phyloP scores from a whole-genome alignment of 2,329 filamentous ascomycete genomes.

The Helotiales sp. region DNA sequence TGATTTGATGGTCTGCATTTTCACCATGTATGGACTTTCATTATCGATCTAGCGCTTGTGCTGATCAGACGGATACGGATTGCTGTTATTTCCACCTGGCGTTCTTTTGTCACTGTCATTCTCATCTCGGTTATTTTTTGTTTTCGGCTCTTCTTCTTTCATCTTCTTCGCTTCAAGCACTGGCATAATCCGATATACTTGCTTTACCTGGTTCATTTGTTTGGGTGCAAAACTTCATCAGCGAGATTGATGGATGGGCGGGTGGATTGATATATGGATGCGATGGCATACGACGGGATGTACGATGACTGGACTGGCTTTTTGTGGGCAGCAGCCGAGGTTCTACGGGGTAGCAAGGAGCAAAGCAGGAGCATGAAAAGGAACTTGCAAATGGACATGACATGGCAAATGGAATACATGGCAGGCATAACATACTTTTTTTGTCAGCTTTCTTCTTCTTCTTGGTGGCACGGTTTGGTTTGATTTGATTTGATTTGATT shows the following conservation, averaged over 20 bases:
- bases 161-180: neutral
- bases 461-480: no score
- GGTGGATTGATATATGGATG: neutral
- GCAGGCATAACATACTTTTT: neutral
- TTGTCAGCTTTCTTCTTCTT: neutral
- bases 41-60: neutral
- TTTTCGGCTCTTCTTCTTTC: neutral
- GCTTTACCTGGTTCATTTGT: neutral
- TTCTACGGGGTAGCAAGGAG: neutral
- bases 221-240: neutral
- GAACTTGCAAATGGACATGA: neutral
- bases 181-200: neutral
- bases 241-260: neutral
- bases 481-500: no score
- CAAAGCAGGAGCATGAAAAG: neutral
- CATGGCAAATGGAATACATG: neutral
- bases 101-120: conserved; percentile 22
- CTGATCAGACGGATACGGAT: neutral
- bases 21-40: neutral
- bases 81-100: conserved; percentile 40
- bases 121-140: neutral
- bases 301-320: neutral
- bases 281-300: neutral
- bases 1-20: neutral
- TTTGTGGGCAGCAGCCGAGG: neutral